A percentile compares a stretch with the other conserved stretches of the same genome.
phyloP scores from a whole-genome alignment of 306 rosid species.

The Urtica urens region DNA sequence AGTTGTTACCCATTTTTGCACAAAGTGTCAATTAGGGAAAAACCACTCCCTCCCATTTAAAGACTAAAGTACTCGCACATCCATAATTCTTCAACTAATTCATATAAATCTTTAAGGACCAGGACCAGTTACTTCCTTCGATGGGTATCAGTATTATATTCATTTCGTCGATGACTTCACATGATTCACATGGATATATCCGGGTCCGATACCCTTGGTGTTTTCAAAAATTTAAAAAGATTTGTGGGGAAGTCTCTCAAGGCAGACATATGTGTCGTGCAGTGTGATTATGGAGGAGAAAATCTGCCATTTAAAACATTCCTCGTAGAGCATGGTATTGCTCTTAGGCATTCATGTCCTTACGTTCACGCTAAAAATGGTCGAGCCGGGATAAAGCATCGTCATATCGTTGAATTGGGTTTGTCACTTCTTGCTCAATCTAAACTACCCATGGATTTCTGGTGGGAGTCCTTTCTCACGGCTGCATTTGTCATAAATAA shows the following conservation, averaged over 20 bases:
- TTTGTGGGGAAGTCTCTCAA: neutral
- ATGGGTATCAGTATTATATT: neutral
- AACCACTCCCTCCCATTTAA: neutral
- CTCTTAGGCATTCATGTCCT: neutral
- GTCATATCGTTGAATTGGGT: neutral
- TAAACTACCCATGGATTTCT: neutral
- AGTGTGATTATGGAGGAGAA: neutral
- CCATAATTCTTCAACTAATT: neutral
- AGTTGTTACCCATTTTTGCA: neutral
- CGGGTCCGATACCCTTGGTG: neutral
- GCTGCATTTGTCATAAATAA: neutral
- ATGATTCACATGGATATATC: neutral
- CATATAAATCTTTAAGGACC: neutral
- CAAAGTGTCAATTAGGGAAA: neutral
- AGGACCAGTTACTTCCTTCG: neutral
- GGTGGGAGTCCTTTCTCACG: neutral
- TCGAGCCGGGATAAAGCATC: neutral
- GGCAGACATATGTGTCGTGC: neutral
- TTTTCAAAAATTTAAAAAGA: neutral
- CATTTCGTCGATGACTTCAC: neutral
- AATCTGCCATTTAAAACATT: neutral
- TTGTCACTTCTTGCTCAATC: neutral
- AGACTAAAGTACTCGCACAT: neutral
- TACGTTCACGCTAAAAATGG: neutral
- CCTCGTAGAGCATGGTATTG: neutral